Evolutionary conservation across 2,329 filamentous ascomycete species (phyloP), one percentile per base, ranked within the genome.

Genomic region (Alternaria infectoria): DNA sequence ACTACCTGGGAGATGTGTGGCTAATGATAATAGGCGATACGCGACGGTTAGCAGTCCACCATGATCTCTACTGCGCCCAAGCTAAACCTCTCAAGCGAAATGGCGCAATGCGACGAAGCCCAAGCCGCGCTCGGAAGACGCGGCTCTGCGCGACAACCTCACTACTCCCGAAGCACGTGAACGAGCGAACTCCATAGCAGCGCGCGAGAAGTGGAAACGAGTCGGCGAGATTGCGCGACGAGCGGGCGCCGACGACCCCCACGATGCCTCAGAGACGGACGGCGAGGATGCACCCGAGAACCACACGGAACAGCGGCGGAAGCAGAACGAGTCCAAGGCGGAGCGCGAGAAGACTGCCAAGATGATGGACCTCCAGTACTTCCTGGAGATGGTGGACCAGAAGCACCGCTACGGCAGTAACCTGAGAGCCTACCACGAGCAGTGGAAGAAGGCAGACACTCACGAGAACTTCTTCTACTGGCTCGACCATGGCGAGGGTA

Each of bases 391-490:
- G 91, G 90, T 95, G 8, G 92, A 96, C 76, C 82, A 89, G 50
- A 94, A 96, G 78, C 93, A 97, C 76, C 88, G 93, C 5, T 96
- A 97, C 74, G 94, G 93, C 5, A 91, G 89, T 57, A 96, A 96
- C 69, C 80, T 97, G 54, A 86, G 91, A 30, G 86, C 88, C 30
- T 97, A 97, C 71, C 94, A 97, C 74, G 87, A 89, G 62, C 88
- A 91, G 68, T 97, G 94, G 94, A 93, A 93, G 78, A 88, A 86
- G 64, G 84, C 88, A 2, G 84, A 91, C 26, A 95, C 93, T 0
- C 87, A 89, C 5, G 91, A 97, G 77, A 97, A 96, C 75, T 97
- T 94, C 85, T 97, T 97, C 78, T 95, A 93, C 81, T 97, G 94
- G 93, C 84, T 97, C 2, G 94, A 97, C 76, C 85, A 91, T 62